Conservation (phyloP, 306 rosid species). For the Begonia loranthoides region DNA sequence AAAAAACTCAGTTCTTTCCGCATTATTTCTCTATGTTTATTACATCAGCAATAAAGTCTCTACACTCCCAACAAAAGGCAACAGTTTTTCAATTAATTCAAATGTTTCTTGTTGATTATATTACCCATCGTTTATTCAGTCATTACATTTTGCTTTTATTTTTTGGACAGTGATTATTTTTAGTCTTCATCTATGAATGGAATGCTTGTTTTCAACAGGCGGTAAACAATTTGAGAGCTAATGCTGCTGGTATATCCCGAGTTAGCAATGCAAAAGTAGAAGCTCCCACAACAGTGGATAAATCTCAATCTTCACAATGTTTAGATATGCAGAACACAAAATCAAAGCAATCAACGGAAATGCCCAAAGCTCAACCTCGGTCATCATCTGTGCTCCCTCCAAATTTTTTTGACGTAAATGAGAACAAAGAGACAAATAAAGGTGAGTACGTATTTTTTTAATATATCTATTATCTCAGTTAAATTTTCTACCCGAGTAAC, state of each 20-base stretch:
- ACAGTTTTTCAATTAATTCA: too few species aligned
- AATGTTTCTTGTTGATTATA: too few species aligned
- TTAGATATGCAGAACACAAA: slow-evolving; percentile 15
- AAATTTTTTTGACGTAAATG: slow-evolving; percentile 53
- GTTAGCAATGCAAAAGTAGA: slow-evolving; percentile 34
- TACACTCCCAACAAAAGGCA: too few species aligned
- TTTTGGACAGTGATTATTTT: too few species aligned
- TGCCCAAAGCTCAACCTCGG: slow-evolving; percentile 19
- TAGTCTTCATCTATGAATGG: neutral
- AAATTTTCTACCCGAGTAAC: too few species aligned
- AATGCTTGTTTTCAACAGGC: slow-evolving; percentile 31
- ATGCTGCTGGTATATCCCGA: slow-evolving; percentile 38
- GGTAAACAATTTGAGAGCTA: slow-evolving; percentile 53
- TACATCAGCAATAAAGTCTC: too few species aligned
- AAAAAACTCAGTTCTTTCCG: too few species aligned
- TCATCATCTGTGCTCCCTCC: slow-evolving; percentile 60
- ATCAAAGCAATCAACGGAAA: slow-evolving; percentile 23
- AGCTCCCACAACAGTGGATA: slow-evolving; percentile 17
- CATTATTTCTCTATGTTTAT: too few species aligned
- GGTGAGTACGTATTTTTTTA: slow-evolving; percentile 21
- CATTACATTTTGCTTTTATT: too few species aligned
- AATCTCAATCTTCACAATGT: slow-evolving; percentile 25
- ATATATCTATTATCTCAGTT: neutral
- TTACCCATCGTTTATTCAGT: too few species aligned
- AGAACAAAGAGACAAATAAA: slow-evolving; percentile 23